phyloP scores from a whole-genome alignment of 768 basidiomycete genomes.

The Collybiopsis luxurians region DNA sequence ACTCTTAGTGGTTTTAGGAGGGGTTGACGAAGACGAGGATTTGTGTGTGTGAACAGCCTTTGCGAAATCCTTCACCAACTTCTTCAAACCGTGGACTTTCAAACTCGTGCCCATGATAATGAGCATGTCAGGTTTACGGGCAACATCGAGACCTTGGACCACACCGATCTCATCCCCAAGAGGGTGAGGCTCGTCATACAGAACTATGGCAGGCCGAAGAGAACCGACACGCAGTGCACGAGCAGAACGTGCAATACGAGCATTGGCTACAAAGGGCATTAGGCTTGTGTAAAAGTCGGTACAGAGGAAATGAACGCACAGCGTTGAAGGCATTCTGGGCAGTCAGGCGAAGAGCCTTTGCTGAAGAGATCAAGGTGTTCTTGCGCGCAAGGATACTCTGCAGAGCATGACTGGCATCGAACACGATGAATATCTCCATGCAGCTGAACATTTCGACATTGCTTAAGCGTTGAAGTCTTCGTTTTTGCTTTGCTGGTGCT shows the following conservation, averaged over 20 bases:
- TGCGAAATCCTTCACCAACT: conserved; percentile 92
- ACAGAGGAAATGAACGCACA: conserved; percentile 50
- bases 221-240: conserved; percentile 76
- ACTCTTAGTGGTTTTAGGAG: background rate
- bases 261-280: conserved; percentile 47
- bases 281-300: conserved; percentile 8
- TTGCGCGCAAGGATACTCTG: conserved; percentile 66
- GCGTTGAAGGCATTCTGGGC: conserved; percentile 79
- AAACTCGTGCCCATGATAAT: conserved; percentile 97
- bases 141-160: conserved; percentile 75
- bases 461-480: conserved; percentile 41
- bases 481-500: conserved; percentile 73
- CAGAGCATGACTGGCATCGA: conserved; percentile 82
- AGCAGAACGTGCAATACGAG: conserved; percentile 79
- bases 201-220: conserved; percentile 90
- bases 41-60: conserved; percentile 65
- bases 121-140: conserved; percentile 83
- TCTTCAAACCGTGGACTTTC: conserved; percentile 93
- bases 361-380: conserved; percentile 64
- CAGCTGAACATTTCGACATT: conserved; percentile 86
- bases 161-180: conserved; percentile 88
- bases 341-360: conserved; percentile 74
- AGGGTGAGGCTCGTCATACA: conserved; percentile 94
- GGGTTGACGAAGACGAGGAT: conserved; percentile 26
- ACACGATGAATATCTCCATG: conserved; percentile 95